Evolutionary conservation across 2,329 filamentous ascomycete genomes (phyloP).

Genomic region (Albophoma yamanashiensis): DNA sequence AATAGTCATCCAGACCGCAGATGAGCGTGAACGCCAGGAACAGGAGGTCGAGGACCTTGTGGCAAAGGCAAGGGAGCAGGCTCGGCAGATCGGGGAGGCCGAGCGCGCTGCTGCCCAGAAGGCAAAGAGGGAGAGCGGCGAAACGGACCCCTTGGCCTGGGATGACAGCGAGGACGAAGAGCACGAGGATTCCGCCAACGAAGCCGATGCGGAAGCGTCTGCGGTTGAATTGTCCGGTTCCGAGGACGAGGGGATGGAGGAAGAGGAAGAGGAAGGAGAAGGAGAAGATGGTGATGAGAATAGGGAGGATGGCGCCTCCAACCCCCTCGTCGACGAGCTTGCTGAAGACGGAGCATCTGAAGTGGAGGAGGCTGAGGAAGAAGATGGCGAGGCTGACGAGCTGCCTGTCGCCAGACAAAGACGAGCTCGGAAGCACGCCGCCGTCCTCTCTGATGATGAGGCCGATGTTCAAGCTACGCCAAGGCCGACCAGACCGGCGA

Average conservation of each 20-base stretch:
- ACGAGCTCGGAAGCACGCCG: constrained; percentile 36
- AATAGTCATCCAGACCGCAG: constrained; percentile 69
- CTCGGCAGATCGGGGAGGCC: constrained; percentile 58
- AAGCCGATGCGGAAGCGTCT: constrained; percentile 26
- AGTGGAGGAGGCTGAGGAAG: constrained; percentile 19
- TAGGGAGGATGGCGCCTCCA: constrained; percentile 18
- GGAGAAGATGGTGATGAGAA: constrained; percentile 25
- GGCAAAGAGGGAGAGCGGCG: constrained; percentile 36
- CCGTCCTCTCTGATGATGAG: constrained; percentile 53
- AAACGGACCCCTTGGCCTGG: constrained; percentile 41
- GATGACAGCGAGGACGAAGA: constrained; percentile 48
- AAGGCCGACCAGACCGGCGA: constrained; percentile 26
- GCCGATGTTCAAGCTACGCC: constrained; percentile 36
- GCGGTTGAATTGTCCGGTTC: constrained; percentile 34
- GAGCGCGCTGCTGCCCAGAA: constrained; percentile 68
- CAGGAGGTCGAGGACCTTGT: constrained; percentile 81
- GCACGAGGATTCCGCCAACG: constrained; percentile 27
- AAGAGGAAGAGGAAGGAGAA: constrained; percentile 23
- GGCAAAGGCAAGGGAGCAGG: constrained; percentile 72
- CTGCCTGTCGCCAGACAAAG: constrained; percentile 31
- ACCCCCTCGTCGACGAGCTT: constrained; percentile 26
- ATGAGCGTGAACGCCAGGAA: constrained; percentile 75
- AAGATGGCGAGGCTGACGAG: constrained; percentile 22
- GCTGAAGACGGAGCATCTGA: constrained; percentile 23
- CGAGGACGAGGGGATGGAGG: constrained; percentile 26